These are phyloP conservation scores for Persicaria maculosa DNA, from an alignment of 148 eudicot species.

Conservation along the genomic window DNA sequence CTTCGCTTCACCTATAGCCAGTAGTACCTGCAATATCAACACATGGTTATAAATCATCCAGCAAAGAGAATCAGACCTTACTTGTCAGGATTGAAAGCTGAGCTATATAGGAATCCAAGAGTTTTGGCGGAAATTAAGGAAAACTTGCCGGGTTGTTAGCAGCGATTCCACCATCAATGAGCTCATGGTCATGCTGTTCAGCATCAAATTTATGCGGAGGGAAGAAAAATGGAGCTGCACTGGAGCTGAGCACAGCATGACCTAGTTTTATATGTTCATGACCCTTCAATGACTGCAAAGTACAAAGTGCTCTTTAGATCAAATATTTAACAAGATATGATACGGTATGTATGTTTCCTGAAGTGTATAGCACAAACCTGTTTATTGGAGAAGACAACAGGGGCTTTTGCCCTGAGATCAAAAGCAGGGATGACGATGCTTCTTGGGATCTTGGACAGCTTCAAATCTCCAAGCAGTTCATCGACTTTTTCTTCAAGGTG, in stretches of 20 bases:
- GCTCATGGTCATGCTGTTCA: constrained; percentile 20
- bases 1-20: constrained; percentile 35
- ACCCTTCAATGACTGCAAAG: neutral
- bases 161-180: constrained; percentile 45
- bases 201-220: constrained; percentile 33
- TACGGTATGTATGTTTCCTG: neutral
- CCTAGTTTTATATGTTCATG: constrained; percentile 28
- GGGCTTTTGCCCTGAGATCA: constrained; percentile 27
- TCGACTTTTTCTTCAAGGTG: constrained; percentile 20
- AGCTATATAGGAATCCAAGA: no score
- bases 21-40: constrained; percentile 2
- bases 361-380: neutral
- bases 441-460: constrained; percentile 25
- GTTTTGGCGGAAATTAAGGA: no score
- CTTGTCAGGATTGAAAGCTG: no score
- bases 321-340: constrained; percentile 5
- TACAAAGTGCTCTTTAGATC: neutral
- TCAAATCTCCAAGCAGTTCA: constrained; percentile 12
- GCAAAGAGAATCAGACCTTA: no score
- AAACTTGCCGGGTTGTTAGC: constrained; percentile 38
- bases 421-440: constrained; percentile 35
- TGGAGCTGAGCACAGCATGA: constrained; percentile 36
- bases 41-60: neutral
- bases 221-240: constrained; percentile 44
- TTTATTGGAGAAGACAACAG: constrained; percentile 27